Conservation (phyloP, 2,329 filamentous ascomycete genomes). For the Intubia oerlemansii region DNA sequence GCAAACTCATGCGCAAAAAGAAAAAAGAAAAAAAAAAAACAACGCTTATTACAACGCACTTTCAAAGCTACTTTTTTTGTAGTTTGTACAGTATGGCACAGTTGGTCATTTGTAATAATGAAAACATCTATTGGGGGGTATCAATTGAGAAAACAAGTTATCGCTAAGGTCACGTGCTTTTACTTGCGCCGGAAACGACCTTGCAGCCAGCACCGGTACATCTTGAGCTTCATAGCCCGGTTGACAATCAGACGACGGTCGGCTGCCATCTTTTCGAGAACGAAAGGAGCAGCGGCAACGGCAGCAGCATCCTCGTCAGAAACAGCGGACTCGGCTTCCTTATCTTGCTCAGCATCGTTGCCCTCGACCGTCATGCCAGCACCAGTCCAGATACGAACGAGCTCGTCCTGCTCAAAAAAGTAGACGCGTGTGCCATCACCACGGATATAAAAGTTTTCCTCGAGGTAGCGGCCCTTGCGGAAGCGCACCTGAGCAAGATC, state of each 20-base stretch:
- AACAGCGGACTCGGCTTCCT: too few relatives aligned
- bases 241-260: constrained; percentile 87
- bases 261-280: constrained; percentile 57
- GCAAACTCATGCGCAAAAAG: too few relatives aligned
- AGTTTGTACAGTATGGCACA: too few relatives aligned
- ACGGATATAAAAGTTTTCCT: constrained; percentile 92
- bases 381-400: constrained; percentile 57
- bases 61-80: too few relatives aligned
- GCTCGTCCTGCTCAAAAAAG: constrained; percentile 80
- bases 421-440: constrained; percentile 94
- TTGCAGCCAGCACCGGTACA: constrained; percentile 96
- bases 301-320: constrained; percentile 6
- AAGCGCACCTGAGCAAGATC: constrained; percentile 94
- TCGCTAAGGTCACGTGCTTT: too few relatives aligned
- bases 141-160: too few relatives aligned
- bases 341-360: too few relatives aligned
- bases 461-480: constrained; percentile 82
- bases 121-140: too few relatives aligned
- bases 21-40: too few relatives aligned
- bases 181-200: constrained; percentile 56
- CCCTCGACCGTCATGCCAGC: background rate
- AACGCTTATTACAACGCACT: too few relatives aligned
- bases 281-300: constrained; percentile 25
- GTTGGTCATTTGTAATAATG: too few relatives aligned
- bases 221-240: constrained; percentile 74